Evolutionary conservation across 768 basidiomycete genomes (phyloP), one percentile per base, ranked within the genome.

Genomic region (Lentinula sp.): DNA sequence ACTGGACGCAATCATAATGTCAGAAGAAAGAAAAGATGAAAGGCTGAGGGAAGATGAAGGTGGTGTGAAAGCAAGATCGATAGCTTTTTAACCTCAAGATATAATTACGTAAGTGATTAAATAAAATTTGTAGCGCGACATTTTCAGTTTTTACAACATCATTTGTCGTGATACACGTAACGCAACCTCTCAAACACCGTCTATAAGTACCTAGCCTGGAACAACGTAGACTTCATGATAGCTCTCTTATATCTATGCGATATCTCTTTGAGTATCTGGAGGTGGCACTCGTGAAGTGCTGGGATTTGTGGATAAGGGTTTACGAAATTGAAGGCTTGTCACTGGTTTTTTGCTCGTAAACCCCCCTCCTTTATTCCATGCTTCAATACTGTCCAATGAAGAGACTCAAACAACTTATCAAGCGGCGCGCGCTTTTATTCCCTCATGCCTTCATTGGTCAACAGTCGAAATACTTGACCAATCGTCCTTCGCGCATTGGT

Each of bases 1-100:
- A 65, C 83, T 81, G 60, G 85, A 86, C 33, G 72, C 68, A 60
- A 86, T 82, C 82, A 85, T 79, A 50, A 57, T 68, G 53, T 10
- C 43, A 20, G 58, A 50, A 48, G 35, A 20, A 13, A 43, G 15
- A n/a, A 16, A 39, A 20, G 28, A 28, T 28, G 28, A 28, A 28
- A 28, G 28, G 28, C 2, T 28, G 28, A 42, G 4, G 28, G 28
- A 45, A 57, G 56, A 43, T 13, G 42, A 23, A 16, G 36, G 46
- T 48, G 46, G 46, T 48, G 35, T 35, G 50, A 51, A 51, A n/a
- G 13, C 16, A 33, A 48, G 46, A 48, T 48, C 46, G 46, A 48
- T 48, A 23, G 46, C 46, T 48, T 20, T 48, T 43, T 16, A 20
- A 20, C 6, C 46, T 23, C 23, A 20, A 48, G 46, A 48, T 48